Base-by-base conservation (phyloP, 768 basidiomycete species). In the Termitomyces heimii region DNA sequence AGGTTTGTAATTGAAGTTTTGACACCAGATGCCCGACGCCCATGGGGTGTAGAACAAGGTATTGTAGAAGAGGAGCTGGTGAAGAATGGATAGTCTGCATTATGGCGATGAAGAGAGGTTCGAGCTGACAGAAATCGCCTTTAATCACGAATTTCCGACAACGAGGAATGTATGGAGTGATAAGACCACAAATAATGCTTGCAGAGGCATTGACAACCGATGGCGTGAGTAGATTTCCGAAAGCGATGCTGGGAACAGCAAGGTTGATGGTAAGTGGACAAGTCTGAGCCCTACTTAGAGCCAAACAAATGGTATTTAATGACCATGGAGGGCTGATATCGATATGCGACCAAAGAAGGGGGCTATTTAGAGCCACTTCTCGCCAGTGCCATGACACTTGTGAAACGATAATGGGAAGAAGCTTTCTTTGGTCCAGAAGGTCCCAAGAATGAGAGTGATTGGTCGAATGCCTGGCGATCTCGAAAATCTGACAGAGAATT, bases 311-410 rank as follows among this genome's bases (percentile, higher is more conserved):
- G 4, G 43, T 42, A 8, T 52, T 58, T 3, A 63, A 54, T 18
- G 60, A 59, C 60, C 62, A 63, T 5, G 62, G 62, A 22, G 60
- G 62, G 31, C 59, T 60, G 31, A 63, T 54, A 43, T 63, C 56
- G 37, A 63, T 48, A 18, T 61, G 44, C 16, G 60, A 54, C 62
- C 62, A 63, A 12, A 63, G 60, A 13, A 63, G 55, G 4, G 62
- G 57, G 26, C 39, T 53, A 24, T 42, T 53, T 16, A 61, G 46
- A 1, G 62, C 62, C 20, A 63, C 55, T 16, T 63, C 57, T 22
- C 62, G 62, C 62, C 60, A 63, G 49, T 59, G 48, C 16, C 54
- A 44, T 10, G 62, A 63, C 9, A 63, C 62, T n/a, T 63, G 62
- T 26, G 62, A 63, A 16, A 63, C 34, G 10, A 55, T 57, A 16